Base-by-base conservation (phyloP, 1,139 yeast species). In the Magnusiomyces tetraspermus region DNA sequence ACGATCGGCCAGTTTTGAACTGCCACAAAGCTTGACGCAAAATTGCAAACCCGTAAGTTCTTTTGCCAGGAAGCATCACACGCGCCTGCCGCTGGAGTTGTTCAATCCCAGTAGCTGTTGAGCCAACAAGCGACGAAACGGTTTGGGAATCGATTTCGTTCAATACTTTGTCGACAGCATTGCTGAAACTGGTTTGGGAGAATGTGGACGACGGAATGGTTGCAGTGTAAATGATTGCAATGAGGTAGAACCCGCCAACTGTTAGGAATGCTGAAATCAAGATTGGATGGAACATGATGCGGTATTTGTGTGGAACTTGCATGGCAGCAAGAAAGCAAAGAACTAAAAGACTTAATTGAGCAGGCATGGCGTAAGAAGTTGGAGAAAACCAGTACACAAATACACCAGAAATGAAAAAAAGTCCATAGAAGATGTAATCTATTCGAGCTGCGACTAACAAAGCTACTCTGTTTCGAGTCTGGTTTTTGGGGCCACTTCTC, bases 1-100 rank as follows among this genome's bases (percentile, higher is more conserved):
- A 85, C 23, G 74, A 83, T 55, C 83, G 74, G 0, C 90, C 90
- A 0, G 92, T 85, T 58, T 80, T 80, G 70, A 82, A 85, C 60
- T 73, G 72, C 50, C 69, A 64, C 58, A 85, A 71, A 47, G 51
- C 55, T 37, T 43, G 48, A 30, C 48, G 50, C 19, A 50, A 48
- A 24, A 53, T 38, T 48, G 47, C 19, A 22, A 44, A 44, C 36
- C 23, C 47, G 28, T n/a, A 59, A 58, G 37, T 76, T 77, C 6
- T 71, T 72, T 28, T 11, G 11, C 11, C 11, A 31, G 6, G n/a
- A n/a, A n/a, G 33, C 33, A 8, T 11, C 33, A 8, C 11, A 28
- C 33, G 11, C 6, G 33, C 33, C 11, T 28, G 33, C 33, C 11
- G 33, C 33, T 28, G 33, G 43, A 10, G 6, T 37, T 37, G 41